Conservation (phyloP, 805 yeast genomes). For the Pichia ethanolica region DNA sequence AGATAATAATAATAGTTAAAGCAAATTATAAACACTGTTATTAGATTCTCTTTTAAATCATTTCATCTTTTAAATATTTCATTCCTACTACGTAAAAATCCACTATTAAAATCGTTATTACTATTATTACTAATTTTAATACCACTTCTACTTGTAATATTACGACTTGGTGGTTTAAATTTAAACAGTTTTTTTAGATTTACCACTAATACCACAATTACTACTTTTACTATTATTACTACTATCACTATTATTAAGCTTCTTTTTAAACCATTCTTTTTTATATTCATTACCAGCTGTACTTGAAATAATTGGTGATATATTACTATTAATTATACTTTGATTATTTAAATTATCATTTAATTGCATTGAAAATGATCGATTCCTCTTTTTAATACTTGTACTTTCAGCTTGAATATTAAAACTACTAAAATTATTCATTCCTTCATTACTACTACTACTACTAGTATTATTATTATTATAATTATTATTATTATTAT, state of each 20-base stretch:
- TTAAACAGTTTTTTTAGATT: background rate
- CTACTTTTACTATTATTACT: background rate
- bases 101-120: background rate
- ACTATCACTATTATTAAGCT: background rate
- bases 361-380: background rate
- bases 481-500: background rate
- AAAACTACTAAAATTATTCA: background rate
- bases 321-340: background rate
- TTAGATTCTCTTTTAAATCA: background rate
- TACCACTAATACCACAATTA: background rate
- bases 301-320: background rate
- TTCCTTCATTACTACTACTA: background rate
- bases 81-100: background rate
- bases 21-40: background rate
- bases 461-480: no score
- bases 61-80: background rate
- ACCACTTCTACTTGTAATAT: background rate
- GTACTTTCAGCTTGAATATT: constrained; percentile 7
- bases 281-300: background rate
- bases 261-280: background rate
- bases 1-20: background rate
- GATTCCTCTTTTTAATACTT: background rate
- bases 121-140: background rate
- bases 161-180: constrained; percentile 1
- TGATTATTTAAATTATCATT: background rate